A percentile compares a stretch with the other conserved stretches of the same genome.
Evolutionary conservation across 1,284 basidiomycete genomes (phyloP).

Genomic region (Dichomitus squalens): DNA sequence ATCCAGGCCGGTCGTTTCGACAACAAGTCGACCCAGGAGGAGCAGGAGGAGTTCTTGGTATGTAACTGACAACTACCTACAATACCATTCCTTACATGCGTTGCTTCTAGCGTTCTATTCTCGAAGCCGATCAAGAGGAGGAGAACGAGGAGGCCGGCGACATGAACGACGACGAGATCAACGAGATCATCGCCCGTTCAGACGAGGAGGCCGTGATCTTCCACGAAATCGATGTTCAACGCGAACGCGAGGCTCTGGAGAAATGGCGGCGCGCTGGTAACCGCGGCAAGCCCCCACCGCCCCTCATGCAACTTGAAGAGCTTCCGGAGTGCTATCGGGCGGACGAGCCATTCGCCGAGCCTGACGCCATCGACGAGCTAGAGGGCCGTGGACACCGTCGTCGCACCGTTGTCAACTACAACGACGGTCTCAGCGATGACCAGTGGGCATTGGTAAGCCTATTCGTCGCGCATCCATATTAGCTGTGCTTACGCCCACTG

Average conservation of each 20-base stretch:
- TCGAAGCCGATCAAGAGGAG: conserved; percentile 91
- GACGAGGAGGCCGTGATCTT: conserved; percentile 85
- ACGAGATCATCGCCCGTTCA: conserved; percentile 87
- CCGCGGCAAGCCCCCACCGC: conserved; percentile 77
- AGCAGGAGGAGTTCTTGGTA: conserved; percentile 94
- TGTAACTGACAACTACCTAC: conserved; percentile 33
- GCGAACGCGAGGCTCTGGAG: conserved; percentile 72
- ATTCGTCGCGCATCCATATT: background rate
- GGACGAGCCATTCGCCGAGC: conserved; percentile 77
- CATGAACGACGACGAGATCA: conserved; percentile 97
- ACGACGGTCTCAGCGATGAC: conserved; percentile 93
- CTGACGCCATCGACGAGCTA: conserved; percentile 67
- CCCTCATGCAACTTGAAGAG: conserved; percentile 88
- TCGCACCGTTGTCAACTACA: conserved; percentile 88
- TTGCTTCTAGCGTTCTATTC: conserved; percentile 66
- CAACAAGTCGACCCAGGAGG: conserved; percentile 97
- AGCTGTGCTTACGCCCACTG: background rate
- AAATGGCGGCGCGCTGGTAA: conserved; percentile 79
- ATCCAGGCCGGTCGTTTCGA: conserved; percentile 99
- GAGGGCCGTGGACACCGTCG: conserved; percentile 87
- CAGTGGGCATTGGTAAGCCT: conserved; percentile 81
- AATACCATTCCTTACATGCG: background rate
- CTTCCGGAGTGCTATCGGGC: conserved; percentile 91
- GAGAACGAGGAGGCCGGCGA: conserved; percentile 93
- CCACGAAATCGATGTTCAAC: conserved; percentile 83